phyloP scores from a whole-genome alignment of 2,329 filamentous ascomycete genomes.

The Purpureocillium takamizusanense region DNA sequence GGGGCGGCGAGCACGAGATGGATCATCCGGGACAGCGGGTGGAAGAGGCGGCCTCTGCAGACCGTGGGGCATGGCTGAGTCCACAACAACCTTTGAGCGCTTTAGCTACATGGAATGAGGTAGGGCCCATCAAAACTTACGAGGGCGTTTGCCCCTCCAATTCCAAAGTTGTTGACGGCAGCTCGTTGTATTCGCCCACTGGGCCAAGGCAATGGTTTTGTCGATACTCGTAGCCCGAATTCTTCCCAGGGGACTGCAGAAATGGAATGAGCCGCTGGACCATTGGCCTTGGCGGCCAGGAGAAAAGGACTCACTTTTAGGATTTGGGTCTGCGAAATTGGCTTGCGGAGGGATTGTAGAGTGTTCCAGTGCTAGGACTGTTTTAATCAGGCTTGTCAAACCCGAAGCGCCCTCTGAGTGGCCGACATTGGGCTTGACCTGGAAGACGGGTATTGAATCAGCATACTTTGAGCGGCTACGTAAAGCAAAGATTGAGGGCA shows the following conservation, averaged over 20 bases:
- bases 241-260: neutral
- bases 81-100: no score
- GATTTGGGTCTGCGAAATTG: slow-evolving; percentile 18
- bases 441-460: neutral
- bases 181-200: neutral
- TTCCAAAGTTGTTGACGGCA: slow-evolving; percentile 38
- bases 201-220: neutral
- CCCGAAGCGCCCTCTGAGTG: slow-evolving; percentile 20
- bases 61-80: no score
- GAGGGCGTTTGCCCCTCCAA: slow-evolving; percentile 37
- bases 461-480: neutral
- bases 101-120: no score
- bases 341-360: slow-evolving; percentile 15
- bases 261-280: slow-evolving; percentile 1
- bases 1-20: no score
- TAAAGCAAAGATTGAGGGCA: neutral
- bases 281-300: no score
- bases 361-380: slow-evolving; percentile 18
- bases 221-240: neutral
- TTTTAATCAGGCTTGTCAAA: slow-evolving; percentile 19
- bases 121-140: slow-evolving; percentile 24
- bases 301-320: slow-evolving; percentile 11
- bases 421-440: slow-evolving; percentile 22
- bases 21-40: no score
- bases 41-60: no score